Evolutionary conservation across 768 basidiomycete genomes (phyloP), one percentile per base, ranked within the genome.

Genomic region (Leccinum subtestaceum): DNA sequence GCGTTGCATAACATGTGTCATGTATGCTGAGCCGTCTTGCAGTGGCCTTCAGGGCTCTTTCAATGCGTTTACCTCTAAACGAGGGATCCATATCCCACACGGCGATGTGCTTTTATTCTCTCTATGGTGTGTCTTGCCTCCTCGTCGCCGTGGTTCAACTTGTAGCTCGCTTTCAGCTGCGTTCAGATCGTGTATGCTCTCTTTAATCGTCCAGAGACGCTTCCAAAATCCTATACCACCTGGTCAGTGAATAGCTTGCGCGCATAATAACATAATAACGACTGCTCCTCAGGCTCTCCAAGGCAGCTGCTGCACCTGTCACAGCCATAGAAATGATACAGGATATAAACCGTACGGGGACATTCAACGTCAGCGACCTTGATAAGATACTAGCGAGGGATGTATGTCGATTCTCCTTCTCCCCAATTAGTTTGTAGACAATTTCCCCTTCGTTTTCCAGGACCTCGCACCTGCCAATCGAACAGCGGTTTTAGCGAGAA

Each of bases 21-120:
- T 4, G n/a, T 23, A 40, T 55, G 19, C 17, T 63, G 25, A 65
- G 52, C n/a, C 21, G 19, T 34, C 34, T 55, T 31, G 25, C 55
- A 93, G 94, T 50, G 95, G 95, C 3, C 77, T 98, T 7, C 95
- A 98, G 72, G 95, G 93, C 2, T 85, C 87, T 1, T 96, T 91
- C 70, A 96, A 95, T 67, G 81, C 84, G 8, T 87, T 86, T 65
- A 85, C 92, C 1, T 79, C 80, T 2, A 83, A 82, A 63, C 82
- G 82, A 31, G 84, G 85, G 31, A 78, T 95, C 47, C 76, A 75
- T 47, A 78, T 98, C 15, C 95, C 94, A 1, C 80, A 94, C 69
- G 95, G 95, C 5, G 90, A 88, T 51, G 82, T 92, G 1, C 70
- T 95, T 8, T 81, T 96, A 10, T 97, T 98, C 66, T 79, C 86